Evolutionary conservation across 495 filamentous ascomycete genomes (phyloP).

Genomic region (Evernia prunastri): DNA sequence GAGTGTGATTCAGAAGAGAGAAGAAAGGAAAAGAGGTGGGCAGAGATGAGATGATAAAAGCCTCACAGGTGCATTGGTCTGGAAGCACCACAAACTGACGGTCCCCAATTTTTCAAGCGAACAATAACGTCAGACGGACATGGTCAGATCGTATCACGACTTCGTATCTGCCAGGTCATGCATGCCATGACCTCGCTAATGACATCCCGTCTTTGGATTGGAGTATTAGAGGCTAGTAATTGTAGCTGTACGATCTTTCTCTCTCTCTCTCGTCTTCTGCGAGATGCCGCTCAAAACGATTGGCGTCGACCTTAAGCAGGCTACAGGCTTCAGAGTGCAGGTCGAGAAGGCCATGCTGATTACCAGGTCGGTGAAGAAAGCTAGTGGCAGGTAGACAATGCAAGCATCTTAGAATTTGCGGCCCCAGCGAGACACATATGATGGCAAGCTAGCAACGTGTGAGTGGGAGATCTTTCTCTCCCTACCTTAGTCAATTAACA

Average conservation of each 20-base stretch:
- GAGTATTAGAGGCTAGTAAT: constrained; percentile 10
- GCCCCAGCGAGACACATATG: neutral
- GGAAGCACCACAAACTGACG: neutral
- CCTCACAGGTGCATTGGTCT: neutral
- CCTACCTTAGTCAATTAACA: neutral
- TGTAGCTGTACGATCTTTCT: neutral
- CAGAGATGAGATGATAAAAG: constrained; percentile 13
- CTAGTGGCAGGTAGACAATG: neutral
- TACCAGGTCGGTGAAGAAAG: neutral
- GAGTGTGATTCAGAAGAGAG: constrained; percentile 1
- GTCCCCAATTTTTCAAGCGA: neutral
- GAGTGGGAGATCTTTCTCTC: neutral
- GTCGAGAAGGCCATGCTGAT: neutral
- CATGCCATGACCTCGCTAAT: constrained; percentile 7
- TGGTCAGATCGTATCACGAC: neutral
- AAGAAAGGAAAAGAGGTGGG: constrained; percentile 11
- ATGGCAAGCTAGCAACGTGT: neutral
- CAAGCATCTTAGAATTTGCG: neutral
- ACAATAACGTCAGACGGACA: constrained; percentile 10
- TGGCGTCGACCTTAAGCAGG: constrained; percentile 4
- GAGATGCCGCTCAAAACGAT: neutral
- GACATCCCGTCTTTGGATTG: constrained; percentile 3
- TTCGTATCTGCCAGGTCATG: constrained; percentile 5
- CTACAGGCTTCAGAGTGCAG: neutral
- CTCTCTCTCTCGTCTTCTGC: neutral